Evolutionary conservation across 2,329 filamentous ascomycete genomes (phyloP), one percentile per base, ranked within the genome.

Genomic region (Fusarium pilosicola): DNA sequence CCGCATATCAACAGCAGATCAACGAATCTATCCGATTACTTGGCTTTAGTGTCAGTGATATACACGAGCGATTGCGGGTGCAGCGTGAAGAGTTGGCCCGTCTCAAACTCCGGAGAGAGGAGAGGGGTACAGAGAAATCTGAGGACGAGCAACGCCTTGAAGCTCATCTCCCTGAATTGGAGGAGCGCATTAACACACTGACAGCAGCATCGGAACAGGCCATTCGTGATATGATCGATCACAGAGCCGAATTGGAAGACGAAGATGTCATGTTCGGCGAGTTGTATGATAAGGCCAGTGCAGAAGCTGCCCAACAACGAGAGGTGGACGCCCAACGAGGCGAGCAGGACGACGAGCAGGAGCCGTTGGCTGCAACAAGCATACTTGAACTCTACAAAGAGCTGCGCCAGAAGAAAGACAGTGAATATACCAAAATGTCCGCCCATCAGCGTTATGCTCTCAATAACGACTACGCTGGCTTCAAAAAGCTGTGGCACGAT

Each of bases 381-480:
- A 76, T 51, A 5, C 65, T 82, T 11, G 76, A 79, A 12, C 65
- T 84, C n/a, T 80, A 87, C 45, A 76, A 80, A 42, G 68, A 82
- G 12, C 78, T 81, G 18, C 82, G 82, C 36, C 76, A 80, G 36
- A 70, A 79, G 39, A 86, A 85, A 61, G 76, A 79, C 1, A 76
- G 74, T 17, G 84, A 86, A 45, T 90, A 89, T 76, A 79, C 78
- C 2, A 70, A 75, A 4, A 79, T 86, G 73, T 81, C 77, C 41
- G 76, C 83, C 52, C 79, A 86, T 66, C 80, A 87, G 72, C 86
- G 86, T 32, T 91, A 90, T 76, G 88, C 84, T 9, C 73, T 84
- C 18, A 85, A 90, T 80, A 90, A 90, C 77, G 87, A 90, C 75
- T 91, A 91, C 76, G 84, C 86, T 64, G 80, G 81, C n/a, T 90